phyloP scores from a whole-genome alignment of 202 grass and related monocot genomes.

The Elaeis oleifera region DNA sequence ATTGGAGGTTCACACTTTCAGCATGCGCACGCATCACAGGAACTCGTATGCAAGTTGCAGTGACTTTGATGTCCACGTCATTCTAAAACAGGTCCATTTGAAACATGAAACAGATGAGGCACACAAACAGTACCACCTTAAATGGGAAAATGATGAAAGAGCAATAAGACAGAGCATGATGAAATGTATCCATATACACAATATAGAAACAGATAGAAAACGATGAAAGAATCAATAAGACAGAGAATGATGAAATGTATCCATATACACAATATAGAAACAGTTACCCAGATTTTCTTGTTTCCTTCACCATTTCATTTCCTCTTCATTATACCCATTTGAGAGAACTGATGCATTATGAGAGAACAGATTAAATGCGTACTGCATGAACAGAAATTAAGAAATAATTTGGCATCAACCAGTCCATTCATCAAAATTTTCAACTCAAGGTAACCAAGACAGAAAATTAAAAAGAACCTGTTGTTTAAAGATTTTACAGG shows the following conservation, averaged over 20 bases:
- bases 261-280: constrained; percentile 3
- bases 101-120: too few species aligned
- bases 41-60: constrained; percentile 88
- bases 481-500: constrained; percentile 84
- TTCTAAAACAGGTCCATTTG: constrained; percentile 30
- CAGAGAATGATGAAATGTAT: too few species aligned
- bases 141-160: too few species aligned
- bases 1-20: constrained; percentile 88
- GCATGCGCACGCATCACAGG: constrained; percentile 86
- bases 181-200: background rate
- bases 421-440: constrained; percentile 4
- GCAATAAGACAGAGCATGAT: too few species aligned
- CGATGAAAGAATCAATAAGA: too few species aligned
- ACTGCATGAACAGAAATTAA: constrained; percentile 40
- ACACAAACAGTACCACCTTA: too few species aligned
- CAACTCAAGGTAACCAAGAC: constrained; percentile 2
- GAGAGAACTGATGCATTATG: constrained; percentile 80
- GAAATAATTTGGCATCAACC: background rate
- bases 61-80: constrained; percentile 74
- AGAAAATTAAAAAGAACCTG: constrained; percentile 38
- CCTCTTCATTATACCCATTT: constrained; percentile 97
- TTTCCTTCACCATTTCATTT: constrained; percentile 96
- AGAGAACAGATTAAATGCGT: constrained; percentile 98
- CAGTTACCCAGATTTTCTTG: constrained; percentile 73
- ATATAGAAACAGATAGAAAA: background rate